A percentile compares a stretch with the other conserved stretches of the same genome.
Conservation (phyloP, 768 basidiomycete species). For the Podaxis pistillaris region DNA sequence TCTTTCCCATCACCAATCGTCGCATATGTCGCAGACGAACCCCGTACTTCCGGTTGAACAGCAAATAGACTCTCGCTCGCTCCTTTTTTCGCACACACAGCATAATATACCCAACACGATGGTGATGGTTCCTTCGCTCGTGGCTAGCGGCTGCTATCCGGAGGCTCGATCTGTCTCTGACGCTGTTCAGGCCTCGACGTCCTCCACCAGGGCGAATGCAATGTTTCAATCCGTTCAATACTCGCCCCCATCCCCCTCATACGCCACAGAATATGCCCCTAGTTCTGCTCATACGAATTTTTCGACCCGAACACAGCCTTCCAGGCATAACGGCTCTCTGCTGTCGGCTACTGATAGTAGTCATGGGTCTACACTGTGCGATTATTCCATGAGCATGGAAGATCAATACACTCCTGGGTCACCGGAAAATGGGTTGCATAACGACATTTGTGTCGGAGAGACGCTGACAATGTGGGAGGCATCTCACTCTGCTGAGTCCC, state of each 20-base stretch:
- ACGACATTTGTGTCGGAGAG: neutral
- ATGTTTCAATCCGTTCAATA: neutral
- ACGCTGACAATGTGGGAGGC: neutral
- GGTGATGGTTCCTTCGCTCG: neutral
- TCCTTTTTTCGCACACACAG: neutral
- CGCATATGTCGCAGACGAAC: neutral
- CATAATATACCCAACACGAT: neutral
- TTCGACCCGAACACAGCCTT: neutral
- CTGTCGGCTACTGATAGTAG: neutral
- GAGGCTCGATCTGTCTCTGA: neutral
- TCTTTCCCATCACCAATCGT: neutral
- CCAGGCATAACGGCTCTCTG: neutral
- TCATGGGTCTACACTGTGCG: neutral
- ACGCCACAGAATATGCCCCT: neutral
- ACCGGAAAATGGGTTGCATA: neutral
- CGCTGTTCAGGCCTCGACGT: neutral
- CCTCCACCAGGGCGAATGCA: neutral
- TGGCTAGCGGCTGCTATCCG: neutral
- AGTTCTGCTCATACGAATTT: too few relatives aligned
- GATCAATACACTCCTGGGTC: neutral
- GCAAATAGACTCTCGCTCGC: neutral
- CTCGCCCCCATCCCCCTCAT: neutral
- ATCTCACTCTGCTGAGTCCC: neutral
- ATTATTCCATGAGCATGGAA: neutral
- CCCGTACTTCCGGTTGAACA: neutral